These are phyloP conservation scores for Neckera pumila DNA, from an alignment of 225 moss, liverwort and hornwort genomes.

Conservation along the genomic window DNA sequence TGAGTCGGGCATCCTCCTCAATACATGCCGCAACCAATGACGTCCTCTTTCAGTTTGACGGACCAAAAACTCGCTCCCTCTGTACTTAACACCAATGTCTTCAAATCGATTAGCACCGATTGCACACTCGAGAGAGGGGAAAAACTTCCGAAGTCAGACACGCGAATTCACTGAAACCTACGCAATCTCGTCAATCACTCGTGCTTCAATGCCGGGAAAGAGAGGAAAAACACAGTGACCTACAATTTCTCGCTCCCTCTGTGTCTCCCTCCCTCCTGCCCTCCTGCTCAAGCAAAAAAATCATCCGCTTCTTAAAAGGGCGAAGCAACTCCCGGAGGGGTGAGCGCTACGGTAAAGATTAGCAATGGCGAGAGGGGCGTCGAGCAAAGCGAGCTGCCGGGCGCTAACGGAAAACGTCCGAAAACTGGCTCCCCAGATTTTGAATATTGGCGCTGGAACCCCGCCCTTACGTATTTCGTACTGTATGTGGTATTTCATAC, in stretches of 20 bases:
- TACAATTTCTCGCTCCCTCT: neutral
- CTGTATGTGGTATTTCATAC: neutral
- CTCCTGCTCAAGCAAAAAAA: neutral
- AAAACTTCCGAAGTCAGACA: neutral
- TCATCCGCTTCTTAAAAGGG: neutral
- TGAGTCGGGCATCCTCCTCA: constrained; percentile 12
- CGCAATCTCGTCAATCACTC: neutral
- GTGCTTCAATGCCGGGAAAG: neutral
- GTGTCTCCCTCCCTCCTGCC: neutral
- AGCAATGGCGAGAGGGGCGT: neutral
- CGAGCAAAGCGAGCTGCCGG: neutral
- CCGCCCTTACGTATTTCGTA: neutral
- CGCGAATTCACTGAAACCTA: neutral
- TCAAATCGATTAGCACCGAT: neutral
- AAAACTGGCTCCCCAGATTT: neutral
- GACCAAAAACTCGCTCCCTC: neutral
- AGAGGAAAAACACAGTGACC: neutral
- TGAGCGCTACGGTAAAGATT: neutral
- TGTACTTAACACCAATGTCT: neutral
- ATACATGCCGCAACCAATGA: neutral
- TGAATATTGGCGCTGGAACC: constrained; percentile 35
- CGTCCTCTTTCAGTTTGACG: neutral
- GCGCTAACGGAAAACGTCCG: constrained; percentile 1
- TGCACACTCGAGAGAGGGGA: neutral
- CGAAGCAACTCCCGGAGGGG: neutral